Evolutionary conservation across 192 early-diverging fungal species (phyloP), one percentile per base, ranked within the genome.

Genomic region (Gamsiella multidivaricata): DNA sequence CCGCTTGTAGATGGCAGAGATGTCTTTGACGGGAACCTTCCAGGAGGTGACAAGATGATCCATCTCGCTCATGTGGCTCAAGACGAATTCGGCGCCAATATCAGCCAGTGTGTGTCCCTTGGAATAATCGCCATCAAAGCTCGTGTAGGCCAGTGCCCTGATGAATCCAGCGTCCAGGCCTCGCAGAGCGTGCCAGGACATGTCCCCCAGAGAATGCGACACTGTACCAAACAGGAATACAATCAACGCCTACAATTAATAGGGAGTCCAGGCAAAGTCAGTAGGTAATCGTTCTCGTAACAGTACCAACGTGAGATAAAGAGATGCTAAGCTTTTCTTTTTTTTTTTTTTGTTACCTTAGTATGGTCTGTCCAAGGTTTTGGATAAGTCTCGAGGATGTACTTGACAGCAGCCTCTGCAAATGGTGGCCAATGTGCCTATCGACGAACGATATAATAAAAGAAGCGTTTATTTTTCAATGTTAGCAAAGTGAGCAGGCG

Each of bases 121-220:
- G 0, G 15, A 22, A 53, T 65, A 87, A 39, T 83, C 58, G 3
- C 80, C 88, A 22, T 79, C 63, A 57, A 86, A 89, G 59, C 88
- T 79, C 6, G 78, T 69, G 10, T 82, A 51, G 10, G 87, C 80
- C 58, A 91, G 79, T 23, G 76, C 82, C 29, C 70, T 52, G 22
- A 91, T 89, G 60, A 93, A 91, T 14, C 91, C 88, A 28, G 82
- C 71, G 18, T 71, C 42, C 3, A 90, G 60, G 15, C 86, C 87
- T 2, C 80, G 65, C 15, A 91, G 79, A 32, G 81, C 81, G 69
- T 93, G 92, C 90, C 90, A 93, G 20, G 85, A 80, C 29, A 88
- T 82, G 57, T 93, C 92, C 0, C 89, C 85, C n/a, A 87, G 78
- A 23, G 83, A 86, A 68, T 93, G 92, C 6, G 90, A 90, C n/a